A percentile compares a stretch with the other conserved stretches of the same genome.
These are phyloP conservation scores for Pseudohalonectria lignicola DNA, from an alignment of 2,329 filamentous ascomycete species.

Conservation along the genomic window DNA sequence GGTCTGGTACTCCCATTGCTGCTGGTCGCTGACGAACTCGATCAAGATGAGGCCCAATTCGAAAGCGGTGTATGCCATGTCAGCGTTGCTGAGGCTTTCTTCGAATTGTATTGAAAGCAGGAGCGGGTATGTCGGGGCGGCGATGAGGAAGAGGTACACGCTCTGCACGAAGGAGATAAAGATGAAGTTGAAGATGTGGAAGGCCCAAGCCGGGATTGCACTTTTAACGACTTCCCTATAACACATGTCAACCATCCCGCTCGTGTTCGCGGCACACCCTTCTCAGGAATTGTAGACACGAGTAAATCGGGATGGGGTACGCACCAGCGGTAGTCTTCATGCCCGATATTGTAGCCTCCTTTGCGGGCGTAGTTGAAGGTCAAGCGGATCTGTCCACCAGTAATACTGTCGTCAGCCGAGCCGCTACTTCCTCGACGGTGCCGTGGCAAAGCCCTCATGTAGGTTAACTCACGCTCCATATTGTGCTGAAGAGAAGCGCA, in stretches of 20 bases:
- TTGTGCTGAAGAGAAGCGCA: conserved; percentile 53
- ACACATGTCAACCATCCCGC: too few relatives aligned
- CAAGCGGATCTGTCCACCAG: conserved; percentile 62
- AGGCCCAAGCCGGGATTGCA: conserved; percentile 50
- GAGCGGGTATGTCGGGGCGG: conserved; percentile 70
- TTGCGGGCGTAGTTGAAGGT: conserved; percentile 97
- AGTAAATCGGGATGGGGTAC: conserved; percentile 4
- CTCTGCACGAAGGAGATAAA: conserved; percentile 85
- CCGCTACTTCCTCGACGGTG: too few relatives aligned
- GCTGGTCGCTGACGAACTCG: conserved; percentile 79
- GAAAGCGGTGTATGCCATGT: conserved; percentile 34
- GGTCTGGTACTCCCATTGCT: conserved; percentile 84
- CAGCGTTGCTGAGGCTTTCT: conserved; percentile 29
- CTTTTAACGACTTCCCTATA: conserved; percentile 62
- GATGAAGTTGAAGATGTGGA: conserved; percentile 77
- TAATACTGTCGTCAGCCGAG: too few relatives aligned
- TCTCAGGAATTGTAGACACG: conserved; percentile 10
- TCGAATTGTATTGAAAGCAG: conserved; percentile 60
- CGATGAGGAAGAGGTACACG: conserved; percentile 66
- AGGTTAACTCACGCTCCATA: conserved; percentile 78
- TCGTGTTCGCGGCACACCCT: too few relatives aligned
- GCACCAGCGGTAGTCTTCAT: conserved; percentile 87
- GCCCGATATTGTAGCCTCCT: conserved; percentile 79
- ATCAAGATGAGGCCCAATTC: conserved; percentile 41
- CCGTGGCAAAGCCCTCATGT: not conserved